phyloP scores from a whole-genome alignment of 345 rosid species.

The Eucalyptus sideroxylon region DNA sequence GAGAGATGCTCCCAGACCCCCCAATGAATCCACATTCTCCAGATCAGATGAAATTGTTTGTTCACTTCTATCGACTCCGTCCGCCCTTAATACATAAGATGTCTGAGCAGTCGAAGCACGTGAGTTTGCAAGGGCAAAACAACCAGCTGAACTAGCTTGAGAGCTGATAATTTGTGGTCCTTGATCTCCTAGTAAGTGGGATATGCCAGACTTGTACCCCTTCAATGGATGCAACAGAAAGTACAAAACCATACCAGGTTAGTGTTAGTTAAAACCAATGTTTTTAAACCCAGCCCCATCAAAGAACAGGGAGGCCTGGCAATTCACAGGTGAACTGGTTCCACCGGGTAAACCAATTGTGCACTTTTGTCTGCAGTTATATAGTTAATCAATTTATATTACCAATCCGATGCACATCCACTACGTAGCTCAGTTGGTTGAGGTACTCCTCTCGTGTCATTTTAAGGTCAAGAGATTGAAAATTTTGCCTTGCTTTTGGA shows the following conservation, averaged over 20 bases:
- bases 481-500: background rate
- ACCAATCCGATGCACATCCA: background rate
- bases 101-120: constrained; percentile 11
- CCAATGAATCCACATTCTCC: constrained; percentile 26
- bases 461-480: background rate
- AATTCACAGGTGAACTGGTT: background rate
- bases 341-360: background rate
- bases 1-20: constrained; percentile 1
- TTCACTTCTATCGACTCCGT: constrained; percentile 14
- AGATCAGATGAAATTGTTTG: constrained; percentile 23
- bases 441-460: background rate
- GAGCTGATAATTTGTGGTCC: constrained; percentile 14
- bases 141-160: constrained; percentile 16
- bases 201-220: constrained; percentile 36
- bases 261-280: background rate
- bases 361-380: background rate
- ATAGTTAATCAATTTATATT: background rate
- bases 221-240: constrained; percentile 1
- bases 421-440: background rate
- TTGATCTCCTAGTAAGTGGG: constrained; percentile 12
- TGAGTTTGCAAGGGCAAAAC: constrained; percentile 14
- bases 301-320: background rate
- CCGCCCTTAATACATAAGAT: constrained; percentile 11
- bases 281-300: background rate
- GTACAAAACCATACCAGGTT: background rate